Evolutionary conservation across 2,329 filamentous ascomycete species (phyloP), one percentile per base, ranked within the genome.

Genomic region (Fusarium verticillioides): DNA sequence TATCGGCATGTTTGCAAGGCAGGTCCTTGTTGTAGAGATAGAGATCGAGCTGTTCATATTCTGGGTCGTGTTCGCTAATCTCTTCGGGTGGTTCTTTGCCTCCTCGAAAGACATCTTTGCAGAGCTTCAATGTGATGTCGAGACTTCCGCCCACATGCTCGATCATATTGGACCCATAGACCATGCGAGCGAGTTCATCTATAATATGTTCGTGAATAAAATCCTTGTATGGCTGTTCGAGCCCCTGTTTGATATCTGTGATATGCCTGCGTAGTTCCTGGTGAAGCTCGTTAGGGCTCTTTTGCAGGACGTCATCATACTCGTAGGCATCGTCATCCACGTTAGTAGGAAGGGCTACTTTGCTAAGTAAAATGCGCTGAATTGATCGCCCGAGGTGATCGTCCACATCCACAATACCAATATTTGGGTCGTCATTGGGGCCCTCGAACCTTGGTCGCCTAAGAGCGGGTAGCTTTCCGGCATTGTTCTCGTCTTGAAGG

Each of bases 111-210:
- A 61, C 37, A 1, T 30, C 21, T 23, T 19, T 30, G 30, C 67
- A 69, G 7, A 73, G 52, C 19, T 60, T 57, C 2, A 47, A 1
- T 12, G 60, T 71, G 28, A 42, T 52, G 0, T 49, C 37, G 4
- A 60, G 8, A 13, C 46, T 34, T 7, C 37, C 60, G 0, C 63
- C 70, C 7, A 54, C 67, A 6, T 16, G 18, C 47, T 73, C 63
- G 28, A 71, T 73, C 63, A 69, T 64, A 23, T 69, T 71, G 4
- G 70, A 52, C 8, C 68, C 57, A n/a, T 46, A 63, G 1, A 73
- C 34, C 60, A 71, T 71, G 5, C 21, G 46, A 16, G 30, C 9
- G 5, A 71, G 43, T 6, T 28, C 7, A 3, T 16, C 16, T 9
- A 26, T 57, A 4, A 44, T 19, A 28, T 44, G 6, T 18, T 61